These are phyloP conservation scores for Suhomyces bokatorum DNA, from an alignment of 1,139 yeast genomes.

Conservation along the genomic window DNA sequence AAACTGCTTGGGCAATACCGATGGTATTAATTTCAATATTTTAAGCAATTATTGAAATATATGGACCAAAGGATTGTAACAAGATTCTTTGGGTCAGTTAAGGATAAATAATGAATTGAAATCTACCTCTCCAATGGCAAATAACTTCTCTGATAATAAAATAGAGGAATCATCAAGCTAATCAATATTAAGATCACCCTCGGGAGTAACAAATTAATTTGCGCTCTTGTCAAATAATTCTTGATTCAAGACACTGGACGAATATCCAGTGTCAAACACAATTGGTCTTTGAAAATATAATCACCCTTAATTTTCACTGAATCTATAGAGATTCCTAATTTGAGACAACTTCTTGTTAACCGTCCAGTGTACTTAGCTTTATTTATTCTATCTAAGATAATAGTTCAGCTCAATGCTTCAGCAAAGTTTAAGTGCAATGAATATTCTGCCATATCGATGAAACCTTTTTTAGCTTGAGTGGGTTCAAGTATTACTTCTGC, in stretches of 20 bases:
- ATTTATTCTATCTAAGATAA: conserved; percentile 25
- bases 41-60: conserved; percentile 24
- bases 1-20: conserved; percentile 22
- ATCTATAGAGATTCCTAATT: conserved; percentile 3
- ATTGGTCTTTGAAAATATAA: background rate
- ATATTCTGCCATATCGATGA: conserved; percentile 21
- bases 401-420: conserved; percentile 14
- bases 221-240: background rate
- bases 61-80: conserved; percentile 18
- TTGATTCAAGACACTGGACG: background rate
- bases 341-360: conserved; percentile 8
- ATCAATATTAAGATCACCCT: background rate
- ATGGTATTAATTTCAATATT: conserved; percentile 21
- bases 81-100: background rate
- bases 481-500: too few species aligned
- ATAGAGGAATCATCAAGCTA: conserved; percentile 1
- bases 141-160: conserved; percentile 3
- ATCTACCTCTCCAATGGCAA: background rate
- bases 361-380: conserved; percentile 20
- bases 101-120: background rate
- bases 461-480: conserved; percentile 22
- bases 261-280: conserved; percentile 8
- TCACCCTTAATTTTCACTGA: background rate
- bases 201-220: background rate
- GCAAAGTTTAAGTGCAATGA: conserved; percentile 22